phyloP scores from a whole-genome alignment of 129 eudicot genomes.

The Gnaphalium uliginosum region DNA sequence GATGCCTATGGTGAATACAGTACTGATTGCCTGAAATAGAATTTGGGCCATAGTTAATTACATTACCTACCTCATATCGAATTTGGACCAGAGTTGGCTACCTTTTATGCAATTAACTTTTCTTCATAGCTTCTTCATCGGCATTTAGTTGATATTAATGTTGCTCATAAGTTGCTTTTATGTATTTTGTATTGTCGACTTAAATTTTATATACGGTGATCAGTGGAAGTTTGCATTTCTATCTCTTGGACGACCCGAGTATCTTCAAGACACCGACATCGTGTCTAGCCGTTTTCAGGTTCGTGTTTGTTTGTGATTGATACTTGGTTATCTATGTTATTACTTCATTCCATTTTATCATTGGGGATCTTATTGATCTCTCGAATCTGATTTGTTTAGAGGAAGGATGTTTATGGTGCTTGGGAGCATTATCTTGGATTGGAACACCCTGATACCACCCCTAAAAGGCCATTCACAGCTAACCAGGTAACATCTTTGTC shows the following conservation, averaged over 20 bases:
- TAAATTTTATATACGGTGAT: background rate
- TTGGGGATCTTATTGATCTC: background rate
- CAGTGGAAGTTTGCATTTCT: slow-evolving; percentile 95
- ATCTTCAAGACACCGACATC: slow-evolving; percentile 75
- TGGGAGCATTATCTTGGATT: slow-evolving; percentile 99
- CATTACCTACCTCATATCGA: background rate
- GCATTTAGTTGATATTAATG: background rate
- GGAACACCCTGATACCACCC: slow-evolving; percentile 87
- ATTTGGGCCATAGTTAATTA: background rate
- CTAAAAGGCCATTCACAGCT: slow-evolving; percentile 69
- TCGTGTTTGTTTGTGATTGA: background rate
- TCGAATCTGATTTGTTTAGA: slow-evolving; percentile 35
- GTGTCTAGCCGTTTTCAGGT: slow-evolving; percentile 92
- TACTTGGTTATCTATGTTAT: background rate
- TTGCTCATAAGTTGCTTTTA: background rate
- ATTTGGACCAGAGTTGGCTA: background rate
- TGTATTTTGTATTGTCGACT: background rate
- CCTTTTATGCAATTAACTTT: background rate
- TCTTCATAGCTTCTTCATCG: background rate
- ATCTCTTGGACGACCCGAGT: slow-evolving; percentile 85
- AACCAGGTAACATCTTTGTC: slow-evolving; percentile 57
- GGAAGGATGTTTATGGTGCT: slow-evolving; percentile 93
- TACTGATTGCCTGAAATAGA: background rate
- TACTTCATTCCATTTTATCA: background rate
- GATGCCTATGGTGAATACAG: background rate